Evolutionary conservation across 331 rosid genomes (phyloP).

Genomic region (Malus hybrid): DNA sequence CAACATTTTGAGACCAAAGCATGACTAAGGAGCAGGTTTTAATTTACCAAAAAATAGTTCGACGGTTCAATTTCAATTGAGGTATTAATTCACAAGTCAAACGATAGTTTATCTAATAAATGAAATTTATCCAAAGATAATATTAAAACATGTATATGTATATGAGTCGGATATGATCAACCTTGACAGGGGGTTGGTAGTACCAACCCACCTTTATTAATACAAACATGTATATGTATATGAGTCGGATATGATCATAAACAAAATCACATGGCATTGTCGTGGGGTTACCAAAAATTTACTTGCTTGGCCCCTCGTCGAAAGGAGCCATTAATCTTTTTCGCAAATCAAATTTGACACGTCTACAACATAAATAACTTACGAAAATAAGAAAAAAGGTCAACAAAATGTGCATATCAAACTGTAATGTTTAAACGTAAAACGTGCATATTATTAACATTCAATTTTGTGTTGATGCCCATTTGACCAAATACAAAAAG

Average conservation of each 20-base stretch:
- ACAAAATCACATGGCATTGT: neutral
- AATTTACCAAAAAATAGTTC: no score
- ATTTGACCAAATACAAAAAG: neutral
- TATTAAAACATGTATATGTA: no score
- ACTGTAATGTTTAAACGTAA: neutral
- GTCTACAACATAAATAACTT: no score
- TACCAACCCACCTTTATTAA: constrained; percentile 69
- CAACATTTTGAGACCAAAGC: neutral
- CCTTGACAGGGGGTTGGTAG: constrained; percentile 52
- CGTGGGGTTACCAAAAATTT: neutral
- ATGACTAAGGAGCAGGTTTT: neutral
- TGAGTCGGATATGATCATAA: no score
- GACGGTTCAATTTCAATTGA: no score
- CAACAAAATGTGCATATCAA: neutral
- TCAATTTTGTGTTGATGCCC: neutral
- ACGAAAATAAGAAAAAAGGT: neutral
- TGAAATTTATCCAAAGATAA: no score
- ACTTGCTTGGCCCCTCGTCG: neutral
- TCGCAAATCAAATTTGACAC: neutral
- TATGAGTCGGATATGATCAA: constrained; percentile 12
- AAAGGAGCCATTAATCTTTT: no score
- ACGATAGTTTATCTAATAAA: no score
- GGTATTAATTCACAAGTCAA: no score
- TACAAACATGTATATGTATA: no score
- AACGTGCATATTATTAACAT: no score